phyloP scores from a whole-genome alignment of 768 basidiomycete genomes.

The Symmetrospora coprosmae region DNA sequence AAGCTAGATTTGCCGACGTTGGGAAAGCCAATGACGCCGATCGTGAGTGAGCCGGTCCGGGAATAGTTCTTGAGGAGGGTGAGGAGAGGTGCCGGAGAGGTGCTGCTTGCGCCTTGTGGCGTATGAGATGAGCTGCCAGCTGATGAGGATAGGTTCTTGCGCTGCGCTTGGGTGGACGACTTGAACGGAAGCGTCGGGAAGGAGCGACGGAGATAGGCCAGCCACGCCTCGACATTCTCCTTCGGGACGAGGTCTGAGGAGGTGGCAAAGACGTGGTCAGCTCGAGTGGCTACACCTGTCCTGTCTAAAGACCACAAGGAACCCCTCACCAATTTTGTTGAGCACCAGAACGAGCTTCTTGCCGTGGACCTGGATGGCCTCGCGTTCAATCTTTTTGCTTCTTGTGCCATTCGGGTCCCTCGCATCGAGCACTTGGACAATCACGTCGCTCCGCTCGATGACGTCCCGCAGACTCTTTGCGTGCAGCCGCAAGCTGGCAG shows the following conservation, averaged over 20 bases:
- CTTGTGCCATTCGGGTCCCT: constrained; percentile 88
- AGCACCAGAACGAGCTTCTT: constrained; percentile 85
- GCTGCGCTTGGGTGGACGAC: constrained; percentile 60
- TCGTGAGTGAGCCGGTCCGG: constrained; percentile 43
- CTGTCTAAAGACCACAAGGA: not conserved
- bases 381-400: constrained; percentile 83
- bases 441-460: constrained; percentile 78
- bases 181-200: constrained; percentile 89
- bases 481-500: constrained; percentile 31
- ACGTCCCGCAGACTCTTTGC: constrained; percentile 58
- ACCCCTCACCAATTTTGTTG: constrained; percentile 77
- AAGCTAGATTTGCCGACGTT: constrained; percentile 93
- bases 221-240: constrained; percentile 75
- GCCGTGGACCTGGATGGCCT: constrained; percentile 36
- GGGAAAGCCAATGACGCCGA: constrained; percentile 89
- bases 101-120: constrained; percentile 35
- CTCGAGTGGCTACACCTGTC: not conserved
- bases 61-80: constrained; percentile 33
- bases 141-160: constrained; percentile 60
- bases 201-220: constrained; percentile 75
- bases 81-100: constrained; percentile 33
- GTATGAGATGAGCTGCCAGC: constrained; percentile 33
- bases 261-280: not conserved
- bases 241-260: constrained; percentile 68
- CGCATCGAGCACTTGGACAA: constrained; percentile 71